Base-by-base conservation (phyloP, 805 yeast genomes). In the Wickerhamomyces rabaulensis region DNA sequence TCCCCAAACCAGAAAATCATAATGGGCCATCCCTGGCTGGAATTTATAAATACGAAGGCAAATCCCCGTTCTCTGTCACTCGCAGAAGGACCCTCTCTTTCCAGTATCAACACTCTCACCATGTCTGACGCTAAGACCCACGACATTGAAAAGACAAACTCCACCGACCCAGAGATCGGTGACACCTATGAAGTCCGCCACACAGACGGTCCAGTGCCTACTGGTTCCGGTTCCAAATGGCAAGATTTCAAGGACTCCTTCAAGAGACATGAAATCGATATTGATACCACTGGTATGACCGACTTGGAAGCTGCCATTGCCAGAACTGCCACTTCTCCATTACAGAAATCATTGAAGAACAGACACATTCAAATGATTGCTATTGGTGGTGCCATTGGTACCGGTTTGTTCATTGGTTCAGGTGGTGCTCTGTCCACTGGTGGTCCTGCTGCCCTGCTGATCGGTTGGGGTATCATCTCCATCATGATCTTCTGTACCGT, bases 281-380 rank as follows among this genome's bases (percentile, higher is more conserved):
- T 49, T 12, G 52, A 52, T 31, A 50, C 54, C 16, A 27, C 52
- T 8, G 49, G 46, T 53, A 58, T 73, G 54, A 53, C 71, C 15
- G 75, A 69, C 29, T 61, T 71, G 23, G 79, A 76, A 60, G 73
- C 66, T 55, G 74, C 75, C 15, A 76, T 75, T 50, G 53, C 39
- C 40, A 49, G 20, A 42, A 50, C 46, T 40, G 47, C 49, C 36
- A 47, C 36, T 39, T 47, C 48, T 38, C 53, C 47, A 6, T 46
- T 50, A 37, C 51, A 56, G 43, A 79, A 77, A 55, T 75, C 78
- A 39, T 43, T 55, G 39, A 53, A 50, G 36, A 44, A 52, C 20
- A 73, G 90, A 61, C 92, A 86, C 61, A 66, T 87, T 53, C 86
- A 84, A 52, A 76, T 86, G 82, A 86, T 87, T 69, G 90, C 94